These are phyloP conservation scores for Tuber brumale DNA, from an alignment of 495 filamentous ascomycete genomes.

Conservation along the genomic window DNA sequence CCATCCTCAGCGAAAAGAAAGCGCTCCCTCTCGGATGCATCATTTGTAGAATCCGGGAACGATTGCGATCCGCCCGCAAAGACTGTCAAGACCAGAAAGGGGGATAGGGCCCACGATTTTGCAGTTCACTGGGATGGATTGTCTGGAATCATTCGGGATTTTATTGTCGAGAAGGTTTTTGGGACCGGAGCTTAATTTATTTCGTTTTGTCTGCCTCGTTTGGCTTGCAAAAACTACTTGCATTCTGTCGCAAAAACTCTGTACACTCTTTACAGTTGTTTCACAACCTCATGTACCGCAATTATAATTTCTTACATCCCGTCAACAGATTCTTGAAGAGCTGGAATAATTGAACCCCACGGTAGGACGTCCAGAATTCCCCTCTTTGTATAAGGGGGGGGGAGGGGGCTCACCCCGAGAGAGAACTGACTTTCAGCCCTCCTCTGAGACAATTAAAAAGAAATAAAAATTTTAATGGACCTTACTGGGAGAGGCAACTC, in stretches of 20 bases:
- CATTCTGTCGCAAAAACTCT: neutral
- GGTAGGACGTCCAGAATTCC: no score
- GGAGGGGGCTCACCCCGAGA: no score
- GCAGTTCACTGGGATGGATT: neutral
- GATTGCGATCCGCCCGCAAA: neutral
- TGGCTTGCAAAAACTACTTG: neutral
- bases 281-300: neutral
- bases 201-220: neutral
- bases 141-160: neutral
- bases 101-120: neutral
- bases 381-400: no score
- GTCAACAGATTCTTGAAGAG: neutral
- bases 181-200: neutral
- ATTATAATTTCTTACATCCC: neutral
- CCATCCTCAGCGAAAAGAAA: neutral
- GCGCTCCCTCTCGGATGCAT: neutral
- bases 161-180: neutral
- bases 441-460: no score
- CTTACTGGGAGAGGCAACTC: no score
- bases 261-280: neutral
- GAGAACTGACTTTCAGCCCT: no score
- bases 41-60: neutral
- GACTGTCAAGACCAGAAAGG: neutral
- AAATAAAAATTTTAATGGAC: no score
- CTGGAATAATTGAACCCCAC: no score